Percentiles rank a stretch among this genome's conserved stretches.
Evolutionary conservation across 1,284 basidiomycete genomes (phyloP).

Genomic region (Schizophyllum amplum): DNA sequence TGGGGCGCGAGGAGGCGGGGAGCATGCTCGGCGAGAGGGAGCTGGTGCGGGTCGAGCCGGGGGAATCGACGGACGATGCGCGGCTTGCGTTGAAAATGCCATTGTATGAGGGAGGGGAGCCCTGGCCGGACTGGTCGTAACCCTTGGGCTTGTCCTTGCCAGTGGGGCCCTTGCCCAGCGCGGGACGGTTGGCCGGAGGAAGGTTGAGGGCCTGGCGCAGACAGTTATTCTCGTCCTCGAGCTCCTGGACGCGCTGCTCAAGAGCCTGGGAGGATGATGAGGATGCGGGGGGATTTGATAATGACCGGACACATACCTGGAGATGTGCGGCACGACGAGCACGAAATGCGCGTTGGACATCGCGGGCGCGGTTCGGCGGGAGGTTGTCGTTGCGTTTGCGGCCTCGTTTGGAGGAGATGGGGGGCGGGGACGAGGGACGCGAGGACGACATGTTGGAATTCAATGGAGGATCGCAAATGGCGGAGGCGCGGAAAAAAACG

Average conservation of each 20-base stretch:
- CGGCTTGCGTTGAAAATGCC: conserved; percentile 29
- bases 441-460: not conserved
- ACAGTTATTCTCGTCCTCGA: conserved; percentile 79
- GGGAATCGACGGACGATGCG: conserved; percentile 38
- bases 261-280: conserved; percentile 46
- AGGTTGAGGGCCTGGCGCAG: conserved; percentile 71
- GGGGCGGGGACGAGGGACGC: conserved; percentile 11
- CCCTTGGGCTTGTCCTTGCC: conserved; percentile 70
- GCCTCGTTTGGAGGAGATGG: conserved; percentile 80
- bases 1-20: conserved; percentile 30
- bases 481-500: not conserved
- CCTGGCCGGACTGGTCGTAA: conserved; percentile 16
- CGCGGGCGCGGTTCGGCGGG: conserved; percentile 85
- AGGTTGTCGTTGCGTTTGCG: conserved; percentile 89
- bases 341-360: conserved; percentile 89
- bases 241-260: conserved; percentile 73
- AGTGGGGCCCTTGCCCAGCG: conserved; percentile 74
- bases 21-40: conserved; percentile 35
- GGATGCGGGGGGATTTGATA: conserved; percentile 22
- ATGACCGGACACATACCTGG: conserved; percentile 42
- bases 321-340: conserved; percentile 86
- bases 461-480: not conserved
- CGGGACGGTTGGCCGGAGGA: conserved; percentile 62
- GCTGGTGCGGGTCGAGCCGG: conserved; percentile 30
- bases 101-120: conserved; percentile 8